Conservation (phyloP, 106 monocot species). For the Iris macrosiphon region DNA sequence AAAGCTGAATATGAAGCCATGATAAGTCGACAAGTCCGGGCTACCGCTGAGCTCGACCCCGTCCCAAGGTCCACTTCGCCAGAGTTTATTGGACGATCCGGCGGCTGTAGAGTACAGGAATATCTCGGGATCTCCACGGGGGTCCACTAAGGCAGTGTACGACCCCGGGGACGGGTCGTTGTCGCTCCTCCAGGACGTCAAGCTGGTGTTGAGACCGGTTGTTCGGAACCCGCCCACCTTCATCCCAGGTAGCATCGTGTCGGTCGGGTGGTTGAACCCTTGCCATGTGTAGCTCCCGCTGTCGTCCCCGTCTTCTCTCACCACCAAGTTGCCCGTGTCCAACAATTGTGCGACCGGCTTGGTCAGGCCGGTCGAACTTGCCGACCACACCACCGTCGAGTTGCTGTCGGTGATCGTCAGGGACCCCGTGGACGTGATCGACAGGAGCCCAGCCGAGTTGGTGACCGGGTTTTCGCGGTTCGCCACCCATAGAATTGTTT, state of each 20-base stretch:
- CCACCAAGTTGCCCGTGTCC: conserved; percentile 3
- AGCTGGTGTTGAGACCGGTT: background rate
- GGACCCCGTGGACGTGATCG: background rate
- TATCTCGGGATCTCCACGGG: background rate
- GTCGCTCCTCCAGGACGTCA: background rate
- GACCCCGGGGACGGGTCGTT: conserved; percentile 3
- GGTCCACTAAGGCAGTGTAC: background rate
- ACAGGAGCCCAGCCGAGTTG: background rate
- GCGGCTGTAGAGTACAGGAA: too few relatives aligned
- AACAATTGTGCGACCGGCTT: conserved; percentile 2
- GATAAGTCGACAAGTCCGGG: background rate
- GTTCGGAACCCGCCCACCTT: background rate
- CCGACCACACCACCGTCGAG: background rate
- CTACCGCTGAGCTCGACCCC: conserved; percentile 1
- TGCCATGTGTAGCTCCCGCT: conserved; percentile 3
- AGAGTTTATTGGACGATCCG: background rate
- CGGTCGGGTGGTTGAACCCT: conserved; percentile 6
- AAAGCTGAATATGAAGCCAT: background rate
- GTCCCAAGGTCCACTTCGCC: conserved; percentile 10
- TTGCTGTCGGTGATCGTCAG: background rate
- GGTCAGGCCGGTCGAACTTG: background rate
- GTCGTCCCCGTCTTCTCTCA: background rate
- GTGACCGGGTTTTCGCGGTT: too few relatives aligned
- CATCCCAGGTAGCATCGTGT: conserved; percentile 8
- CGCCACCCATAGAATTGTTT: too few relatives aligned